Evolutionary conservation across 768 basidiomycete species (phyloP), one percentile per base, ranked within the genome.

Genomic region (Boletus fagicola): DNA sequence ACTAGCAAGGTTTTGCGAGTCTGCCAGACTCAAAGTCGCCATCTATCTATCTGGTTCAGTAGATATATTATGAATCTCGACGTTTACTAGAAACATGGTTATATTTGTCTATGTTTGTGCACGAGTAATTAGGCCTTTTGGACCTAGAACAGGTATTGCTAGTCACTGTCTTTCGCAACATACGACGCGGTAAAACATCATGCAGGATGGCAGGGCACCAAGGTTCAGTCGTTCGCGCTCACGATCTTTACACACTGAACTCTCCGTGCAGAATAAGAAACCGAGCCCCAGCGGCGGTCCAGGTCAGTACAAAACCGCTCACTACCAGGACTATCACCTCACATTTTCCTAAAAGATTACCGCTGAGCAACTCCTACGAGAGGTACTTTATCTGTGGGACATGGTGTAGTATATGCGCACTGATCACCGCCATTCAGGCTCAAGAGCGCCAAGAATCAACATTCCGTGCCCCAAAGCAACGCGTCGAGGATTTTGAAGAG

Each of bases 371-470:
- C 86, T 99, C 43, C 80, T 99, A 11, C 88, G 97, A 66, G 97
- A 99, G 79, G 92, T 90, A 70, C 47, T 74, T 55, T 12, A 28
- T 48, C 31, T 38, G 4, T 54, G 13, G 12, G 28, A 30, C n/a
- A 11, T 8, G 40, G 0, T 18, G 10, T 20, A 33, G 36, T 46
- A 1, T 36, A 18, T 16, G 13, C 15, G 11, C 16, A 50, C 36
- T 68, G 18, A 68, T 53, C 31, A 20, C 15, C 3, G 8, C 12
- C 18, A 16, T 54, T 24, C 65, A 94, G 90, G 97, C 97, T 49
- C 94, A 98, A 88, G 97, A 98, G 64, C 82, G 96, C 53, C 95
- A 98, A 78, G 97, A 98, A 71, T 83, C 90, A 31, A 83, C 88
- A 13, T 91, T 94, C 70, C 86, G 87, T 49, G 94, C 95, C 1